Evolutionary conservation across 352 stramenopile genomes (phyloP).

Genomic region (Phytophthora quininea): DNA sequence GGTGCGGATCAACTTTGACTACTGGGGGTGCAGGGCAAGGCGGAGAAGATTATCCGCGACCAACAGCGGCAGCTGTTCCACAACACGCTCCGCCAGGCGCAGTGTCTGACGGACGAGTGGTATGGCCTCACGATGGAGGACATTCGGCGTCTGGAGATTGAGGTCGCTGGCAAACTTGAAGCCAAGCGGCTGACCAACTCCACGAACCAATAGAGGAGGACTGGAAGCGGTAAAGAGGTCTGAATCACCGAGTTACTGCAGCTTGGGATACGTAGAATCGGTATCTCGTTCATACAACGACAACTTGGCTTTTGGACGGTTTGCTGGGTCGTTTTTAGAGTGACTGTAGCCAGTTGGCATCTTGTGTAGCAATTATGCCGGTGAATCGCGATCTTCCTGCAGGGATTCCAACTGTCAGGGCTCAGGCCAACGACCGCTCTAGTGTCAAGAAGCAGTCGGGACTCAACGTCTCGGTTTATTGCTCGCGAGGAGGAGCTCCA

Average conservation of each 20-base stretch:
- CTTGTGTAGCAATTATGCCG: constrained; percentile 50
- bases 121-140: constrained; percentile 85
- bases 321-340: too few species aligned
- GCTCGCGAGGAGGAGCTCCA: constrained; percentile 76
- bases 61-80: constrained; percentile 87
- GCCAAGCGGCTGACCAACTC: constrained; percentile 78
- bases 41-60: constrained; percentile 83
- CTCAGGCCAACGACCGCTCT: constrained; percentile 14
- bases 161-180: constrained; percentile 78
- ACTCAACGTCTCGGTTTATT: constrained; percentile 82
- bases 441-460: constrained; percentile 45
- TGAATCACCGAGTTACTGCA: too few species aligned
- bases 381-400: constrained; percentile 57
- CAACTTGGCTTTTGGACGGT: too few species aligned
- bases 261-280: too few species aligned
- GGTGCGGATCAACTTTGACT: constrained; percentile 89
- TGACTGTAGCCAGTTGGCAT: too few species aligned
- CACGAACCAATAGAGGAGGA: constrained; percentile 43
- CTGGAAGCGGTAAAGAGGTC: too few species aligned
- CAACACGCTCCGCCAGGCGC: constrained; percentile 67
- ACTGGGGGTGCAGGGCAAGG: constrained; percentile 88
- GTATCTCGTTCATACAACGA: too few species aligned
- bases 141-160: constrained; percentile 79
- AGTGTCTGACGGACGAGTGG: constrained; percentile 85
- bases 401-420: constrained; percentile 48